These are phyloP conservation scores for Grigorovia transvaalensis DNA, from an alignment of 805 yeast genomes.

Conservation along the genomic window DNA sequence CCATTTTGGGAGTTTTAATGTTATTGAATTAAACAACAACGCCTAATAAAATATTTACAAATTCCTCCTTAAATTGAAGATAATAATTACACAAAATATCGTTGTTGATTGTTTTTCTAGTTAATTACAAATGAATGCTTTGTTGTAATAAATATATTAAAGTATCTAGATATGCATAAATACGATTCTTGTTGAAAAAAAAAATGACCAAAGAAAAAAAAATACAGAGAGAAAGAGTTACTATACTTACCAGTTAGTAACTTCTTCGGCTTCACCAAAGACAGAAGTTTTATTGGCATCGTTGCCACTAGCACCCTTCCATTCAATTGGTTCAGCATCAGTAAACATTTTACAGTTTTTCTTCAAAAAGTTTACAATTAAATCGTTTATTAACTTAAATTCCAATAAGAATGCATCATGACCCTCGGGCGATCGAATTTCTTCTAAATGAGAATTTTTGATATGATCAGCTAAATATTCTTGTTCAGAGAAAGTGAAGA, in stretches of 20 bases:
- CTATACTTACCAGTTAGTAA: conserved; percentile 69
- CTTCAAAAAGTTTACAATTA: conserved; percentile 57
- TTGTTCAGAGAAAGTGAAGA: conserved; percentile 88
- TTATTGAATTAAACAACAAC: too few relatives aligned
- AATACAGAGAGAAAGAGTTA: too few relatives aligned
- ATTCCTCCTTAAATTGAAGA: too few relatives aligned
- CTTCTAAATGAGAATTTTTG: conserved; percentile 56
- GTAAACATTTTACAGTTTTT: conserved; percentile 49
- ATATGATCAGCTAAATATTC: conserved; percentile 67
- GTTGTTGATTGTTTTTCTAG: background rate
- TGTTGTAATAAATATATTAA: background rate
- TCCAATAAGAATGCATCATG: conserved; percentile 94
- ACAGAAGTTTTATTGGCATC: conserved; percentile 47
- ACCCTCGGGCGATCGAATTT: conserved; percentile 86
- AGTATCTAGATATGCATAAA: background rate
- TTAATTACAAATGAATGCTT: background rate
- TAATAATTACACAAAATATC: too few relatives aligned
- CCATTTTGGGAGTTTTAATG: too few relatives aligned
- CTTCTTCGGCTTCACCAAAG: conserved; percentile 91
- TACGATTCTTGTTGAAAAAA: background rate
- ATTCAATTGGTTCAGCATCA: conserved; percentile 28
- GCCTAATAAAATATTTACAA: too few relatives aligned
- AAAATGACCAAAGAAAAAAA: background rate
- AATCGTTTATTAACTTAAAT: conserved; percentile 67
- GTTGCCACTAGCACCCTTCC: conserved; percentile 33